Conservation (phyloP, 352 stramenopile genomes). For the Phytophthora ramorum region DNA sequence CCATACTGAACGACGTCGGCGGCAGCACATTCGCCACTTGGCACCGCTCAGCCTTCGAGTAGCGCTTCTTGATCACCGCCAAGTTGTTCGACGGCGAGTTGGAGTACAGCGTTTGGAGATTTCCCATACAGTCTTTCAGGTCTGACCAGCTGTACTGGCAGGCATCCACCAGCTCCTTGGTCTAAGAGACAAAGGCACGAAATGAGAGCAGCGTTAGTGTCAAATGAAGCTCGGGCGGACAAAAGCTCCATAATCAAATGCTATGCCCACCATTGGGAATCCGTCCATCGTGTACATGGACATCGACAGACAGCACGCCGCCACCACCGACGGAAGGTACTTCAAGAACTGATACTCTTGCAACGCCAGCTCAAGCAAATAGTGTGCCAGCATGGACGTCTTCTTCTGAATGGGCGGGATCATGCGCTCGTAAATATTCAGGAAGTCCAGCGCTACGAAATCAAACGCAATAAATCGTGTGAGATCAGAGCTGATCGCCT, state of each 20-base stretch:
- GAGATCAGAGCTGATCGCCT: background rate
- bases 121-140: slow-evolving; percentile 84
- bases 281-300: slow-evolving; percentile 87
- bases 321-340: slow-evolving; percentile 86
- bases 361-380: slow-evolving; percentile 87
- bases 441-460: slow-evolving; percentile 79
- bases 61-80: slow-evolving; percentile 90
- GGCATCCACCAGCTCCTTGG: slow-evolving; percentile 81
- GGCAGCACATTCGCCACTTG: slow-evolving; percentile 80
- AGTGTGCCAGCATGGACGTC: slow-evolving; percentile 89
- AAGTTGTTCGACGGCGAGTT: slow-evolving; percentile 84
- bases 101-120: slow-evolving; percentile 85
- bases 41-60: slow-evolving; percentile 85
- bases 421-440: slow-evolving; percentile 92
- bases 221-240: background rate
- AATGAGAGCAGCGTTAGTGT: background rate
- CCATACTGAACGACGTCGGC: slow-evolving; percentile 82
- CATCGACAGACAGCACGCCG: slow-evolving; percentile 85
- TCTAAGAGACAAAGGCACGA: slow-evolving; percentile 41
- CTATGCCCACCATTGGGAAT: slow-evolving; percentile 71
- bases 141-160: slow-evolving; percentile 80
- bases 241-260: background rate
- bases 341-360: slow-evolving; percentile 91
- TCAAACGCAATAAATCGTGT: slow-evolving; percentile 7
- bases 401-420: slow-evolving; percentile 86